phyloP scores from a whole-genome alignment of 164 flowering plant genomes.

The Buxus sempervirens region DNA sequence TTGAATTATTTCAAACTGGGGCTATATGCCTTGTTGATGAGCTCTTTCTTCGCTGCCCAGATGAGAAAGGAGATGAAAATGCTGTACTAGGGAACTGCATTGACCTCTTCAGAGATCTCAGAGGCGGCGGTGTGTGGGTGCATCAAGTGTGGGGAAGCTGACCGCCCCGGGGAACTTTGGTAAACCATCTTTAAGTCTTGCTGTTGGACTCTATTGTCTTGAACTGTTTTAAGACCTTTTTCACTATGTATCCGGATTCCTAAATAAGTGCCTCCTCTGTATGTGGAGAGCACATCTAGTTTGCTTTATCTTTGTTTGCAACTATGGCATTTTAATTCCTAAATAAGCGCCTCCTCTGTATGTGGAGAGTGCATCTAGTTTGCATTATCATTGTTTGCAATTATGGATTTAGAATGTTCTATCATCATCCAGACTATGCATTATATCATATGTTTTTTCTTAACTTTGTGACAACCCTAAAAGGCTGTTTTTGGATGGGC shows the following conservation, averaged over 20 bases:
- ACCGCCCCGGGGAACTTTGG: conserved; percentile 4
- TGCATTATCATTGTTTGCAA: too few relatives aligned
- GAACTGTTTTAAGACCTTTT: conserved; percentile 8
- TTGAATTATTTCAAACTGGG: conserved; percentile 59
- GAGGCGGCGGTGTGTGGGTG: conserved; percentile 62
- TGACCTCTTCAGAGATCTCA: conserved; percentile 46
- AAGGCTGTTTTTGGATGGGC: too few relatives aligned
- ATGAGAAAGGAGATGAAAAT: conserved; percentile 20
- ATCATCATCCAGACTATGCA: conserved; percentile 6
- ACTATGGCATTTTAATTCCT: too few relatives aligned
- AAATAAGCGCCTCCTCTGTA: conserved; percentile 10
- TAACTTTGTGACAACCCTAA: too few relatives aligned
- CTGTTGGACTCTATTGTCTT: conserved; percentile 1
- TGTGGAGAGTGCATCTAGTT: conserved; percentile 13
- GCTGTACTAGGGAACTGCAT: conserved; percentile 36
- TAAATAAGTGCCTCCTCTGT: conserved; percentile 11
- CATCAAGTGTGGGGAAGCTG: conserved; percentile 65
- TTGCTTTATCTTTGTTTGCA: neutral
- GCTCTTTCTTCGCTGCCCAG: conserved; percentile 67
- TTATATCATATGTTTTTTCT: neutral
- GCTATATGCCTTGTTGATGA: conserved; percentile 81
- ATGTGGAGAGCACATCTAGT: conserved; percentile 12
- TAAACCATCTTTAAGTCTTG: conserved; percentile 2
- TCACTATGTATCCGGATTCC: neutral
- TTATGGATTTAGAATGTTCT: neutral